Evolutionary conservation across 2,329 filamentous ascomycete species (phyloP).

Genomic region (Fusarium circinatum): DNA sequence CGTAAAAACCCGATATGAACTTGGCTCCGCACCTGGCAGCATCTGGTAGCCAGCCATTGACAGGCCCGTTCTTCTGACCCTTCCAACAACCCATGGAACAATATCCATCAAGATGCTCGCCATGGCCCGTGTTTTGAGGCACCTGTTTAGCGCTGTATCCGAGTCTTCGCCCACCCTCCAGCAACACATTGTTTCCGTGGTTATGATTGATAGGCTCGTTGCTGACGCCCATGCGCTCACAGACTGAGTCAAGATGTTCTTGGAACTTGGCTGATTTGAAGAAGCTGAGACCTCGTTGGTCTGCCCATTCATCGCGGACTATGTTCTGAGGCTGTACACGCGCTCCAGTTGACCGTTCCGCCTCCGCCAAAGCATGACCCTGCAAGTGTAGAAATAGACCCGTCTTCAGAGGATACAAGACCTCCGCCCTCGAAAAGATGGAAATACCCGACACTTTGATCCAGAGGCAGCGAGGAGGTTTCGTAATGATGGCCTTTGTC

Average conservation of each 20-base stretch:
- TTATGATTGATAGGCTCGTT: neutral
- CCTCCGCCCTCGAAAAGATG: neutral
- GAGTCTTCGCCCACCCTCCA: neutral
- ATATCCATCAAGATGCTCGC: neutral
- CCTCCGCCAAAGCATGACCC: neutral
- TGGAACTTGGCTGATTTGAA: neutral
- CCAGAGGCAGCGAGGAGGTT: neutral
- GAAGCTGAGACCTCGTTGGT: neutral
- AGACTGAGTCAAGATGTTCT: neutral
- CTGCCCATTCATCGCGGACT: constrained; percentile 1
- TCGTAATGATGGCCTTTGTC: neutral
- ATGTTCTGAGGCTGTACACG: neutral
- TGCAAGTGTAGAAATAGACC: neutral
- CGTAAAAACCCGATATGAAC: neutral
- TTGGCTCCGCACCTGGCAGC: neutral
- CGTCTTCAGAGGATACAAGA: neutral
- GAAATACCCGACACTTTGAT: neutral
- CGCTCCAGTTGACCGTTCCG: constrained; percentile 6
- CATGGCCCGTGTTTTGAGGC: neutral
- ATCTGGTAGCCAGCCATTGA: neutral
- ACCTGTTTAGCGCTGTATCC: neutral
- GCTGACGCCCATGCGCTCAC: neutral
- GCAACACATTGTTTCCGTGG: neutral
- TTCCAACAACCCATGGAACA: neutral
- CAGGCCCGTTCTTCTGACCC: neutral